A percentile compares a stretch with the other conserved stretches of the same genome.
phyloP scores from a whole-genome alignment of 345 rosid genomes.

The Melaleuca alternifolia region DNA sequence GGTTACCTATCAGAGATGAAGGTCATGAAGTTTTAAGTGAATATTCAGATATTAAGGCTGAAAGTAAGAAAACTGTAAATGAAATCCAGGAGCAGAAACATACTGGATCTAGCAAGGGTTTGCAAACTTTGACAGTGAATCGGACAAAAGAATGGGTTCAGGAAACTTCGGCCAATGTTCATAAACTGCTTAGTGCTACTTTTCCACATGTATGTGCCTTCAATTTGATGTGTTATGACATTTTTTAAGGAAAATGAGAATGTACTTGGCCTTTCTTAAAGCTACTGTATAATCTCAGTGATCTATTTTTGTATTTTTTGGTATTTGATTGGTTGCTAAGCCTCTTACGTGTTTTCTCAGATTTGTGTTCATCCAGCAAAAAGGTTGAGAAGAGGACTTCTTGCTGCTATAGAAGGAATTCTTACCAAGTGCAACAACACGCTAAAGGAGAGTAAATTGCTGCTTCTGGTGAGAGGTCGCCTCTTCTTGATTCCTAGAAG shows the following conservation, averaged over 20 bases:
- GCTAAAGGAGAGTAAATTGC: conserved; percentile 52
- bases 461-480: conserved; percentile 64
- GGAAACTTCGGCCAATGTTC: conserved; percentile 52
- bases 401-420: conserved; percentile 63
- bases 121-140: conserved; percentile 51
- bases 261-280: not conserved
- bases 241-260: not conserved
- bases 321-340: not conserved
- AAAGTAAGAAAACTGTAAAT: conserved; percentile 5
- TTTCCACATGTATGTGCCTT: conserved; percentile 65
- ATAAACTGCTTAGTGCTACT: conserved; percentile 54
- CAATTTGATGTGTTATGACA: not conserved
- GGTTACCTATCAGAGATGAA: conserved; percentile 37
- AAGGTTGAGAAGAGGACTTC: conserved; percentile 55
- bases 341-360: conserved; percentile 25
- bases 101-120: conserved; percentile 14
- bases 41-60: conserved; percentile 18
- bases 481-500: not conserved
- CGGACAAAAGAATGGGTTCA: conserved; percentile 80
- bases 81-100: conserved; percentile 14
- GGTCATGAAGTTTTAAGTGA: conserved; percentile 17
- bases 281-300: not conserved
- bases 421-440: conserved; percentile 52
- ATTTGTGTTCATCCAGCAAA: conserved; percentile 69
- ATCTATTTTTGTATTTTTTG: not conserved